Conservation (phyloP, 2,329 filamentous ascomycete species). For the Thelonectria discophora region DNA sequence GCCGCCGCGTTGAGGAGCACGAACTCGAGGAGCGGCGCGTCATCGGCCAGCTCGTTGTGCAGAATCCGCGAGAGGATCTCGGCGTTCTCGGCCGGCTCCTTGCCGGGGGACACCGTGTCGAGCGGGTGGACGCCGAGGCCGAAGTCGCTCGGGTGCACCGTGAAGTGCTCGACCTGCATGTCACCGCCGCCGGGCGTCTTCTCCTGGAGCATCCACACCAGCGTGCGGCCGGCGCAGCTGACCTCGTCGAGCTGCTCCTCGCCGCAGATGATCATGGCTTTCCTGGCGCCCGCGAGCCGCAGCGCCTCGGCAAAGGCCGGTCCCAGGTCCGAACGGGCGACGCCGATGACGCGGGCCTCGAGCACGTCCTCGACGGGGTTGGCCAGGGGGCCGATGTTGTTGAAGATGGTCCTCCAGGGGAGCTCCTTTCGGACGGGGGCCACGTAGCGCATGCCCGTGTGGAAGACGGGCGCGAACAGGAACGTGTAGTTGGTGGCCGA, state of each 20-base stretch:
- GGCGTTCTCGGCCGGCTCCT: constrained; percentile 88
- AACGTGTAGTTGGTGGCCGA: constrained; percentile 89
- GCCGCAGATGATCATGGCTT: constrained; percentile 91
- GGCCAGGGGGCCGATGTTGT: constrained; percentile 89
- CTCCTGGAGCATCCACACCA: constrained; percentile 83
- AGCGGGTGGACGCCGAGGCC: constrained; percentile 80
- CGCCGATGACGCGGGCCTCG: constrained; percentile 92
- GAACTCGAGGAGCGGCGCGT: constrained; percentile 91
- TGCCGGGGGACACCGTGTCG: constrained; percentile 81
- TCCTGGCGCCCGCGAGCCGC: constrained; percentile 76
- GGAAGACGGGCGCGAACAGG: constrained; percentile 94
- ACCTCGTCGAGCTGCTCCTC: constrained; percentile 96
- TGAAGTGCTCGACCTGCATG: constrained; percentile 77
- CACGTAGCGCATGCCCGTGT: constrained; percentile 92
- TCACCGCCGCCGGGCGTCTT: constrained; percentile 50
- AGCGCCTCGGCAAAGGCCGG: constrained; percentile 90
- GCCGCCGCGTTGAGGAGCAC: constrained; percentile 94
- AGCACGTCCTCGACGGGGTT: constrained; percentile 87
- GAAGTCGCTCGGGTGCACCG: constrained; percentile 84
- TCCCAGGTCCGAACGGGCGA: constrained; percentile 86
- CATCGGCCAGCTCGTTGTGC: constrained; percentile 72
- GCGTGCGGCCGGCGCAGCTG: constrained; percentile 86
- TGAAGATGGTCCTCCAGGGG: constrained; percentile 97
- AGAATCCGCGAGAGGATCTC: constrained; percentile 82
- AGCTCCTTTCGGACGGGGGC: constrained; percentile 86